Evolutionary conservation across 1,284 basidiomycete genomes (phyloP).

Genomic region (Boletus nobilissimus): DNA sequence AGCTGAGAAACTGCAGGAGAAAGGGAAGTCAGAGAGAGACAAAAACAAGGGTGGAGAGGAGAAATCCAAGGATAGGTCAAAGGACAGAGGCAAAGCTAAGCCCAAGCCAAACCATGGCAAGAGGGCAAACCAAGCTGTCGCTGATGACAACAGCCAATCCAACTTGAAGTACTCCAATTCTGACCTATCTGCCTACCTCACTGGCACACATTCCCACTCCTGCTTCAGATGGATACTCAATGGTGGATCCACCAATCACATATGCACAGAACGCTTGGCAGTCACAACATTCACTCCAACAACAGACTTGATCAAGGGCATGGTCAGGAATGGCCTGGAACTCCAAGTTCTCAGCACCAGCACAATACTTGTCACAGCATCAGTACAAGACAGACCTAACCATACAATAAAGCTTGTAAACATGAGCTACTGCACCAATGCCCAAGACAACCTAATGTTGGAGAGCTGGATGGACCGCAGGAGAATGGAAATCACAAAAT

Average conservation of each 20-base stretch:
- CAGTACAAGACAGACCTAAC: not conserved
- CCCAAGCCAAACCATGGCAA: not conserved
- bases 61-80: too few relatives aligned
- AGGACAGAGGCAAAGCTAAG: not conserved
- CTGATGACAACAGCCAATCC: not conserved
- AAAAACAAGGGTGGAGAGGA: not conserved
- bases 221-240: not conserved
- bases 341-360: conserved; percentile 10
- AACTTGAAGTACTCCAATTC: not conserved
- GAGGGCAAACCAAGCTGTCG: not conserved
- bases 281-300: conserved; percentile 21
- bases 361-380: conserved; percentile 12
- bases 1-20: not conserved
- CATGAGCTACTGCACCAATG: conserved; percentile 29
- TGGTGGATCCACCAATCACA: not conserved
- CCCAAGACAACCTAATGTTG: conserved; percentile 24
- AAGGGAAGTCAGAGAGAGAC: not conserved
- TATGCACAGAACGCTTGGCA: conserved; percentile 15
- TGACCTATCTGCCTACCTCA: not conserved
- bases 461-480: conserved; percentile 24
- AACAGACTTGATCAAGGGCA: conserved; percentile 21
- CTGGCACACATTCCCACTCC: not conserved
- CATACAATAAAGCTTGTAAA: conserved; percentile 19
- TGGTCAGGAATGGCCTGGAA: conserved; percentile 21
- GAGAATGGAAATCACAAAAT: not conserved